Percentiles rank a stretch among this genome's conserved stretches.
These are phyloP conservation scores for Corymbia maculata DNA, from an alignment of 345 rosid species.

Conservation along the genomic window DNA sequence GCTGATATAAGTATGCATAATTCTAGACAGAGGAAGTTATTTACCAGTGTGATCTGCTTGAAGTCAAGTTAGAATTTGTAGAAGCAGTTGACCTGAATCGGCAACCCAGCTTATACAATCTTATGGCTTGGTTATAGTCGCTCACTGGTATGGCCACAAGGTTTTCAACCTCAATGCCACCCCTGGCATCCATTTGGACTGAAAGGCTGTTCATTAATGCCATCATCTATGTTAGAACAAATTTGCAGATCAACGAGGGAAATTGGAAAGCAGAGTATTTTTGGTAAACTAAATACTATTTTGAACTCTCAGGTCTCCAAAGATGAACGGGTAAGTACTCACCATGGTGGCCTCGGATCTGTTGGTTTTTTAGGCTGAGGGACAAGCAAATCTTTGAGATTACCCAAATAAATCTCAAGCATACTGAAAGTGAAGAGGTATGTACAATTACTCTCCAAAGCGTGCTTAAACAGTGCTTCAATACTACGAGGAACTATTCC, in stretches of 20 bases:
- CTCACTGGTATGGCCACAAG: conserved; percentile 50
- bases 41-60: conserved; percentile 91
- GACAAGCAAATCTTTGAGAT: conserved; percentile 61
- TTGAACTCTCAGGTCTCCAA: background rate
- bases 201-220: conserved; percentile 45
- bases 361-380: conserved; percentile 41
- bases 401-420: conserved; percentile 85
- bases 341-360: conserved; percentile 55
- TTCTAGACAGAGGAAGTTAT: background rate
- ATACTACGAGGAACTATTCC: conserved; percentile 63
- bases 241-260: background rate
- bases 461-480: conserved; percentile 48
- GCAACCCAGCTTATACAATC: conserved; percentile 66
- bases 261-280: background rate
- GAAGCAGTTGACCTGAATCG: conserved; percentile 68
- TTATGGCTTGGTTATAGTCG: conserved; percentile 52
- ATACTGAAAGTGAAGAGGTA: conserved; percentile 58
- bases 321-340: conserved; percentile 2
- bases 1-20: background rate
- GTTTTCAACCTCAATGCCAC: conserved; percentile 53
- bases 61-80: conserved; percentile 57
- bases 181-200: conserved; percentile 47
- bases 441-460: conserved; percentile 36
- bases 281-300: background rate
- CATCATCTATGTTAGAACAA: background rate